A percentile compares a stretch with the other conserved stretches of the same genome.
phyloP scores from a whole-genome alignment of 352 stramenopile species.

The Globisporangium echinulatum region DNA sequence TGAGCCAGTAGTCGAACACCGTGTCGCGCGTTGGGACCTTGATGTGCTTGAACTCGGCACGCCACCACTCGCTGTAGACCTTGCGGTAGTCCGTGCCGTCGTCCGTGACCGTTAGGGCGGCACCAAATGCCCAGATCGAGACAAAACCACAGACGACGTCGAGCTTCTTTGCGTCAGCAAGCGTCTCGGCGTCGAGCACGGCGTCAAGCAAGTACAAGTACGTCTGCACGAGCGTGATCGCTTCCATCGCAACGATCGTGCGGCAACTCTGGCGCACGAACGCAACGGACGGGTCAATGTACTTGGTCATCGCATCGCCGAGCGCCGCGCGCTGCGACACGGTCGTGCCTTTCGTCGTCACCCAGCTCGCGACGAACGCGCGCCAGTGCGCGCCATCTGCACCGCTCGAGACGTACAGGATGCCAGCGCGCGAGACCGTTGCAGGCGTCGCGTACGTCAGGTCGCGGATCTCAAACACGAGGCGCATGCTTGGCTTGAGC shows the following conservation, averaged over 20 bases:
- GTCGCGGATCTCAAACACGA: conserved; percentile 96
- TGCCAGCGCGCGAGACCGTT: conserved; percentile 92
- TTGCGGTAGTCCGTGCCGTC: conserved; percentile 92
- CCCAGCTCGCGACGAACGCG: conserved; percentile 90
- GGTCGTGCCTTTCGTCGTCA: conserved; percentile 62
- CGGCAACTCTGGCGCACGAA: conserved; percentile 87
- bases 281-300: conserved; percentile 76
- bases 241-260: conserved; percentile 86
- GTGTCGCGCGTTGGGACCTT: conserved; percentile 92
- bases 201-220: conserved; percentile 91
- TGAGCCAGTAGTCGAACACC: conserved; percentile 96
- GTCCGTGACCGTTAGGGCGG: conserved; percentile 81
- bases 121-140: conserved; percentile 91
- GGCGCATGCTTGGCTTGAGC: conserved; percentile 91
- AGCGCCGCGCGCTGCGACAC: conserved; percentile 44
- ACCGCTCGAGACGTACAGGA: conserved; percentile 90
- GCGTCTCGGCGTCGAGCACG: conserved; percentile 62
- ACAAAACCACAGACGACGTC: conserved; percentile 90
- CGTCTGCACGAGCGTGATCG: conserved; percentile 88
- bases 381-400: conserved; percentile 90
- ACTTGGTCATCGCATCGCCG: conserved; percentile 76
- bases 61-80: conserved; percentile 94
- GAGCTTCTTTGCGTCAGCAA: conserved; percentile 57
- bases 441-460: conserved; percentile 92
- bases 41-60: conserved; percentile 89